Percentiles rank a stretch among this genome's conserved stretches.
These are phyloP conservation scores for Eimeria necatrix DNA, from an alignment of 169 alveolate genomes.

Conservation along the genomic window DNA sequence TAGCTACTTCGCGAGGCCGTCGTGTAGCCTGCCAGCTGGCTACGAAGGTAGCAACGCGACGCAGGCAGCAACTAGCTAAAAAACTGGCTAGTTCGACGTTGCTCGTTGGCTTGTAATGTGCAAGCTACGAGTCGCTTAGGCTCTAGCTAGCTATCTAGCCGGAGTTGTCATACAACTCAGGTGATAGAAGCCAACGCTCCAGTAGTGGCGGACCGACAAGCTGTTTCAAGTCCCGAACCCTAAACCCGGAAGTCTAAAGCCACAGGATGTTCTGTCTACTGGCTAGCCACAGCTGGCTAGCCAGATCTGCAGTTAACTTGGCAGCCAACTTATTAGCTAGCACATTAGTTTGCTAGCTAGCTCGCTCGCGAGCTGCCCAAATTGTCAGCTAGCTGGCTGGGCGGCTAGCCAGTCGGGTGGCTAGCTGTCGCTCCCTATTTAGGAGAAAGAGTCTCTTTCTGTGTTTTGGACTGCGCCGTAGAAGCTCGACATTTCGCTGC, in stretches of 20 bases:
- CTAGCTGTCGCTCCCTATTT: neutral
- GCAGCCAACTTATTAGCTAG: neutral
- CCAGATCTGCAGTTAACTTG: neutral
- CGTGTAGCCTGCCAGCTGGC: no score
- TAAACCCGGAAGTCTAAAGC: no score
- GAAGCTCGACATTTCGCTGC: neutral
- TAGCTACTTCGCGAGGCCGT: neutral
- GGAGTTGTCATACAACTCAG: no score
- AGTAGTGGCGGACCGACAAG: no score
- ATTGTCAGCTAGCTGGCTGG: neutral
- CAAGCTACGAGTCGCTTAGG: no score
- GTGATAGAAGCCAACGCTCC: no score
- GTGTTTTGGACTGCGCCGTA: neutral
- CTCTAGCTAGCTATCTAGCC: neutral
- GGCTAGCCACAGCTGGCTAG: neutral
- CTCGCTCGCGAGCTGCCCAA: neutral
- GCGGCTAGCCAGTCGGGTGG: neutral
- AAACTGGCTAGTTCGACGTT: no score
- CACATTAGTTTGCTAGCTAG: neutral
- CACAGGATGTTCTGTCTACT: no score
- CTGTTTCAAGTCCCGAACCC: no score
- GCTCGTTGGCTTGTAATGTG: no score
- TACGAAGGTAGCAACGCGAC: no score
- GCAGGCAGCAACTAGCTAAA: no score
- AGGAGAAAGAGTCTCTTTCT: neutral